A percentile compares a stretch with the other conserved stretches of the same genome.
Evolutionary conservation across 2,329 filamentous ascomycete species (phyloP).

Genomic region (Aspergillus sp.): DNA sequence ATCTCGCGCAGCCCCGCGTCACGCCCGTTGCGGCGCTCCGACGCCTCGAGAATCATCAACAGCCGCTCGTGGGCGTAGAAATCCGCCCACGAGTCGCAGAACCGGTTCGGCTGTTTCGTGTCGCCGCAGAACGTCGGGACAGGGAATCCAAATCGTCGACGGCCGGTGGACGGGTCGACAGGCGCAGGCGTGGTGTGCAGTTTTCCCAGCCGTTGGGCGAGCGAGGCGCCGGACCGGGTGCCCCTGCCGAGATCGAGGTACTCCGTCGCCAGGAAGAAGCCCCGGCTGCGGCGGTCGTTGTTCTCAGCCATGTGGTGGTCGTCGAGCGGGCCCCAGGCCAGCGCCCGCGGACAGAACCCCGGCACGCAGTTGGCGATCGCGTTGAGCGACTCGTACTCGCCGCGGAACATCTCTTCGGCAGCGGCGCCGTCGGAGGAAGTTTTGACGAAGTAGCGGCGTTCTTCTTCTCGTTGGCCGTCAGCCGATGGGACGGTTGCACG

Average conservation of each 20-base stretch:
- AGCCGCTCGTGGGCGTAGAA: constrained; percentile 81
- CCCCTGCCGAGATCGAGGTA: constrained; percentile 67
- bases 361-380: constrained; percentile 73
- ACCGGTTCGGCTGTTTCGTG: constrained; percentile 77
- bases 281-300: constrained; percentile 43
- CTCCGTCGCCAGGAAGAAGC: constrained; percentile 66
- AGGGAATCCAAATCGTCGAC: constrained; percentile 75
- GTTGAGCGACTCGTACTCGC: constrained; percentile 81
- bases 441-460: constrained; percentile 42
- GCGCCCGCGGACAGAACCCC: constrained; percentile 70
- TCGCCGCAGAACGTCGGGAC: constrained; percentile 83
- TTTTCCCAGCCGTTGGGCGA: constrained; percentile 74
- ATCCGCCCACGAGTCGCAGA: constrained; percentile 71
- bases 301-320: constrained; percentile 45
- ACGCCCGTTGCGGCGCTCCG: constrained; percentile 60
- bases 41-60: constrained; percentile 60
- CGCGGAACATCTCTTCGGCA: constrained; percentile 48
- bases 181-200: constrained; percentile 77
- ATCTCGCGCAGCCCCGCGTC: constrained; percentile 62
- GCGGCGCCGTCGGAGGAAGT: constrained; percentile 31
- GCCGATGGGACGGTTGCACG: constrained; percentile 26
- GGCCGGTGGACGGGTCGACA: constrained; percentile 22
- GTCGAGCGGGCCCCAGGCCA: constrained; percentile 66
- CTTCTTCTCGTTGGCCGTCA: constrained; percentile 20
- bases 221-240: constrained; percentile 48